These are phyloP conservation scores for Trichoderma sp. DNA, from an alignment of 2,329 filamentous ascomycete species.

Conservation along the genomic window DNA sequence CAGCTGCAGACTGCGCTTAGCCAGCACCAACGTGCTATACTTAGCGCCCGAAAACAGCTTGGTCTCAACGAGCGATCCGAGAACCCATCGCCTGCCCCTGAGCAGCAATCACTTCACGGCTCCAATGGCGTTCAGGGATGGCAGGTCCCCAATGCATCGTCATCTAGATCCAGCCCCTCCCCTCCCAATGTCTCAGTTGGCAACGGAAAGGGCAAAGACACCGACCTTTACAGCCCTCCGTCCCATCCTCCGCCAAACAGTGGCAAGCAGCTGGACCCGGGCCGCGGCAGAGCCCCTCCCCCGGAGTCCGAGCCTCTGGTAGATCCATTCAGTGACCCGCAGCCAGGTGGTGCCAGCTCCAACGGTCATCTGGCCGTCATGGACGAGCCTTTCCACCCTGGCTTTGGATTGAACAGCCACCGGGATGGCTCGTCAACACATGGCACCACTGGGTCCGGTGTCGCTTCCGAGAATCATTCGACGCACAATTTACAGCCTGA, in stretches of 20 bases:
- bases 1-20: constrained; percentile 79
- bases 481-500: constrained; percentile 17
- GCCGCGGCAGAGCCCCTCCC: constrained; percentile 25
- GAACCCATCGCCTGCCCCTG: constrained; percentile 29
- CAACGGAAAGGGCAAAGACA: constrained; percentile 36
- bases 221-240: constrained; percentile 29
- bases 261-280: constrained; percentile 22
- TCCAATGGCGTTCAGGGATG: constrained; percentile 24
- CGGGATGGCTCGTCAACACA: constrained; percentile 9
- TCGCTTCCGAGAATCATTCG: constrained; percentile 22
- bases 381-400: constrained; percentile 40
- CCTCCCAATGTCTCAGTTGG: neutral
- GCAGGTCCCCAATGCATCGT: constrained; percentile 6
- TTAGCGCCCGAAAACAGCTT: constrained; percentile 58
- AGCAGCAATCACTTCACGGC: constrained; percentile 24
- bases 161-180: neutral
- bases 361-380: constrained; percentile 21
- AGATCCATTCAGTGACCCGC: constrained; percentile 34
- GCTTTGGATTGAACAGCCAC: constrained; percentile 27
- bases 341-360: constrained; percentile 23
- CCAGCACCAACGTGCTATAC: constrained; percentile 77
- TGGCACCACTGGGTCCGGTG: constrained; percentile 22
- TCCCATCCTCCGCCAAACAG: constrained; percentile 27
- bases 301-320: constrained; percentile 20
- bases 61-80: constrained; percentile 36